Percentiles rank a stretch among this genome's conserved stretches.
Conservation (phyloP, 2,329 filamentous ascomycete species). For the Aspergillus neoniger region DNA sequence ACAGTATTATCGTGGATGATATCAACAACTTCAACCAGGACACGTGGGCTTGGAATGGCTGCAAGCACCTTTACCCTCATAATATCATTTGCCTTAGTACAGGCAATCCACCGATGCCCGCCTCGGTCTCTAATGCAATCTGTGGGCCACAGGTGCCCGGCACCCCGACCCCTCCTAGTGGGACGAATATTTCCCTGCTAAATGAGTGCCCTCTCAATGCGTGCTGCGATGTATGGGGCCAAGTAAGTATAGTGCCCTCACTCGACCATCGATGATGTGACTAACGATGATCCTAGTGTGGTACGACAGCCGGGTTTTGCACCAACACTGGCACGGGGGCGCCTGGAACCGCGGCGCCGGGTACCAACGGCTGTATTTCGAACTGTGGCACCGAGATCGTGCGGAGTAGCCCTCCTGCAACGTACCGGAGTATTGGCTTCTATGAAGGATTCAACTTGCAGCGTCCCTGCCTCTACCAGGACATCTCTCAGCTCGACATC, state of each 20-base stretch:
- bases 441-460: constrained; percentile 36
- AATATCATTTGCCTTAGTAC: constrained; percentile 44
- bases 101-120: constrained; percentile 46
- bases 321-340: constrained; percentile 30
- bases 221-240: constrained; percentile 48
- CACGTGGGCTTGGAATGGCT: constrained; percentile 51
- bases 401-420: constrained; percentile 23
- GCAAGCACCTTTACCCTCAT: constrained; percentile 33
- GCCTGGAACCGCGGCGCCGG: constrained; percentile 40
- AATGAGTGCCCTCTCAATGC: constrained; percentile 51
- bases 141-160: constrained; percentile 51
- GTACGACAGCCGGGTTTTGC: constrained; percentile 50
- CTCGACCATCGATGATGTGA: neutral
- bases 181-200: constrained; percentile 37
- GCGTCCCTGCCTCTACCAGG: constrained; percentile 35
- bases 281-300: constrained; percentile 38
- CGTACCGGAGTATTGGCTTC: constrained; percentile 30
- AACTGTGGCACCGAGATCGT: constrained; percentile 46
- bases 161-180: constrained; percentile 33
- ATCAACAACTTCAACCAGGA: constrained; percentile 46
- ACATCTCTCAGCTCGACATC: constrained; percentile 25
- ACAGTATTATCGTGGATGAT: constrained; percentile 40
- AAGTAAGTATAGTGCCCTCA: neutral
- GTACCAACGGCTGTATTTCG: constrained; percentile 44
- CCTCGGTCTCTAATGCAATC: constrained; percentile 37